Evolutionary conservation across 1,139 yeast species (phyloP).

Genomic region (Lodderomyces parapsilosis): DNA sequence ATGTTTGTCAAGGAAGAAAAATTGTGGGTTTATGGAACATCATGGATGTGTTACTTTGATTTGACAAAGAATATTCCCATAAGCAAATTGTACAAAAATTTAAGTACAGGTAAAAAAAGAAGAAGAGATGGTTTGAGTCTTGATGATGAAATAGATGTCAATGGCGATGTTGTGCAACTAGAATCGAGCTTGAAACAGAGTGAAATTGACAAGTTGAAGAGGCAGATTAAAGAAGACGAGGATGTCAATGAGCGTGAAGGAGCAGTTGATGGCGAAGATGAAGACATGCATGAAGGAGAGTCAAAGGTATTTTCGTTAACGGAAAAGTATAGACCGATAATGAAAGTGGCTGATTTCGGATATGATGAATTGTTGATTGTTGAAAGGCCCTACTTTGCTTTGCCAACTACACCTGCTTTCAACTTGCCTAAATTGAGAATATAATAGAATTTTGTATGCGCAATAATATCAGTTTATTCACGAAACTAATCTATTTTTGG

Average conservation of each 20-base stretch:
- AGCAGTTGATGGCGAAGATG: constrained; percentile 21
- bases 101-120: constrained; percentile 46
- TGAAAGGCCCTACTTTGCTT: constrained; percentile 70
- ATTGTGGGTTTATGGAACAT: constrained; percentile 86
- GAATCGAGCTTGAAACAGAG: constrained; percentile 32
- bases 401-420: constrained; percentile 70
- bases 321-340: constrained; percentile 71
- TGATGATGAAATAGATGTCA: constrained; percentile 17
- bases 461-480: neutral
- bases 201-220: constrained; percentile 29
- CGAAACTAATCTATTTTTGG: constrained; percentile 28
- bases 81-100: constrained; percentile 28
- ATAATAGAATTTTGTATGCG: constrained; percentile 4
- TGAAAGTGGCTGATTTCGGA: constrained; percentile 60
- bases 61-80: constrained; percentile 58
- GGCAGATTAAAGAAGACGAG: constrained; percentile 23
- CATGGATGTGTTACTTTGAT: constrained; percentile 80
- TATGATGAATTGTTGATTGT: constrained; percentile 64
- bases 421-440: constrained; percentile 65
- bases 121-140: constrained; percentile 61
- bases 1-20: constrained; percentile 46
- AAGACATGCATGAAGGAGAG: constrained; percentile 16
- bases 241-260: constrained; percentile 22
- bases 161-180: constrained; percentile 33
- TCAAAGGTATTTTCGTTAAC: constrained; percentile 69